phyloP scores from a whole-genome alignment of 1,139 yeast genomes.

The Hyphopichia wangnamkhiaoensis region DNA sequence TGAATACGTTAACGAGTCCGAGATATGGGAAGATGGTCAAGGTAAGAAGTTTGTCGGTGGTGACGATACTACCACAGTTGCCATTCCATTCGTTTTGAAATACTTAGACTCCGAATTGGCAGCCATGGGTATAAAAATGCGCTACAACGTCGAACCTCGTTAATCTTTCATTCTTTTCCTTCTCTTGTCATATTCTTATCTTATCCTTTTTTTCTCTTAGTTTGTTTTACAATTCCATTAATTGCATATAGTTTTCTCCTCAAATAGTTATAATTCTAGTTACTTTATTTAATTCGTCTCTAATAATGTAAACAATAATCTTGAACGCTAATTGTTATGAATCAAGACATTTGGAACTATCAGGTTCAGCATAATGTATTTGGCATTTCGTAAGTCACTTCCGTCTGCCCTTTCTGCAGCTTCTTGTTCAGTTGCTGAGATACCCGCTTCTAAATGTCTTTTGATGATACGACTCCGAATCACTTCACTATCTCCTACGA shows the following conservation, averaged over 20 bases:
- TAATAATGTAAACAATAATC: too few relatives aligned
- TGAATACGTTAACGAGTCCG: constrained; percentile 65
- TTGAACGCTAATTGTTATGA: background rate
- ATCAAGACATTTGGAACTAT: constrained; percentile 20
- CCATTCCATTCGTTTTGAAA: constrained; percentile 94
- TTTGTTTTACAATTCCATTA: background rate
- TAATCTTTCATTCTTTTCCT: constrained; percentile 14
- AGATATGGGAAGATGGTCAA: constrained; percentile 96
- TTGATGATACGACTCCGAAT: constrained; percentile 62
- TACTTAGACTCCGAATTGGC: constrained; percentile 93
- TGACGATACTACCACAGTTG: constrained; percentile 86
- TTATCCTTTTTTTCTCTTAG: constrained; percentile 1
- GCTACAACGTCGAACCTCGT: constrained; percentile 74
- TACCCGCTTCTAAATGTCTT: constrained; percentile 73
- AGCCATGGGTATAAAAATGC: constrained; percentile 97
- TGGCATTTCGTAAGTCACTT: constrained; percentile 73
- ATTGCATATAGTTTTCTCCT: background rate
- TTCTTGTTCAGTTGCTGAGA: constrained; percentile 53
- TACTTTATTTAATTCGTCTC: constrained; percentile 7
- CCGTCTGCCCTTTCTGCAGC: constrained; percentile 64
- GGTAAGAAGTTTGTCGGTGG: constrained; percentile 94
- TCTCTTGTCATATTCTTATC: constrained; percentile 1
- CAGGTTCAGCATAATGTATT: constrained; percentile 49
- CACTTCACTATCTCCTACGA: constrained; percentile 42
- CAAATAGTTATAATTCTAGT: constrained; percentile 12